A percentile compares a stretch with the other conserved stretches of the same genome.
Conservation (phyloP, 202 grass and related monocot species). For the Zoysia matrella region DNA sequence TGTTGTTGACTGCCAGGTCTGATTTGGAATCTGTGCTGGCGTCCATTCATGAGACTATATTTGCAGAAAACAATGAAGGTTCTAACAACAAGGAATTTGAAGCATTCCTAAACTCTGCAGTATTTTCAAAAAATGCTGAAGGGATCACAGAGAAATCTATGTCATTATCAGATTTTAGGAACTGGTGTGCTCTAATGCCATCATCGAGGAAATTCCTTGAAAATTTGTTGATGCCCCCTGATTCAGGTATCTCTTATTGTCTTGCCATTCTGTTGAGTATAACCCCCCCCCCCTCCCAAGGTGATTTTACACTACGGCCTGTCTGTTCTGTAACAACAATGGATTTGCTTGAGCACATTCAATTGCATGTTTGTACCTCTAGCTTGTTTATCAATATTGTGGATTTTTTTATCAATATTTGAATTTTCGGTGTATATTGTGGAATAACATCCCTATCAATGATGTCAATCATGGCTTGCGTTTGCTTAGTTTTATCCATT, state of each 20-base stretch:
- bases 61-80: slow-evolving; percentile 58
- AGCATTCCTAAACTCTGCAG: slow-evolving; percentile 70
- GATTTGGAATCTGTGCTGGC: slow-evolving; percentile 78
- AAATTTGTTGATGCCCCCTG: slow-evolving; percentile 75
- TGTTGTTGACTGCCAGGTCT: slow-evolving; percentile 61
- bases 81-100: slow-evolving; percentile 51
- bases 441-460: slow-evolving; percentile 2
- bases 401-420: slow-evolving; percentile 1
- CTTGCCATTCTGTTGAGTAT: not conserved
- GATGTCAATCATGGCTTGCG: slow-evolving; percentile 7
- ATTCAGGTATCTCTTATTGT: slow-evolving; percentile 62
- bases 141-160: slow-evolving; percentile 57
- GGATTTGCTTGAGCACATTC: not conserved
- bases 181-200: slow-evolving; percentile 70
- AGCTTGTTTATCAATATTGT: slow-evolving; percentile 11
- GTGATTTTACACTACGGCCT: not conserved
- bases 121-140: slow-evolving; percentile 66
- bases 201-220: slow-evolving; percentile 81
- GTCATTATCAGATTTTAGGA: slow-evolving; percentile 83
- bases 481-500: slow-evolving; percentile 16
- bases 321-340: slow-evolving; percentile 10
- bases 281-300: not conserved
- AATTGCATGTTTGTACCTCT: slow-evolving; percentile 1
- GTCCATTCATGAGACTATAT: slow-evolving; percentile 75
- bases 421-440: not conserved